Evolutionary conservation across 2,329 filamentous ascomycete species (phyloP).

Genomic region (Epichloe baconii): DNA sequence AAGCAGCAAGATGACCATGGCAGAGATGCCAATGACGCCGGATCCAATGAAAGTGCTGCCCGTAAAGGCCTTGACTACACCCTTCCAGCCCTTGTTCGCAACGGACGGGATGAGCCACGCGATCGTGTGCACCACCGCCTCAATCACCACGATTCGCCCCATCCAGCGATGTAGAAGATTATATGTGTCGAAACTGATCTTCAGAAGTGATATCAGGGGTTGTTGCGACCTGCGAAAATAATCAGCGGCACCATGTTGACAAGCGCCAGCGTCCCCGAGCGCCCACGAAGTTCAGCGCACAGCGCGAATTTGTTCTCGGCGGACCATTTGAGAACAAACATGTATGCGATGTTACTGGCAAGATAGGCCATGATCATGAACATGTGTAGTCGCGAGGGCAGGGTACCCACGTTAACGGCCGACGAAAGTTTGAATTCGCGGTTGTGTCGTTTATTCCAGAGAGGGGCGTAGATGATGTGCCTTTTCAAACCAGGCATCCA

Average conservation of each 20-base stretch:
- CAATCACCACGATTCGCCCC: slow-evolving; percentile 58
- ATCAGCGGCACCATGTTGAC: slow-evolving; percentile 89
- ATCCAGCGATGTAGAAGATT: slow-evolving; percentile 65
- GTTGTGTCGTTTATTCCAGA: slow-evolving; percentile 54
- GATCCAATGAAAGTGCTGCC: slow-evolving; percentile 52
- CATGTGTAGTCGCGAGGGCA: slow-evolving; percentile 51
- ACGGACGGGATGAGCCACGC: slow-evolving; percentile 65
- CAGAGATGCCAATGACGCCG: slow-evolving; percentile 46
- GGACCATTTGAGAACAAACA: slow-evolving; percentile 48
- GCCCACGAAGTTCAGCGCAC: slow-evolving; percentile 70
- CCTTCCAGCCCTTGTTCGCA: slow-evolving; percentile 48
- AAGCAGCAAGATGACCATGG: slow-evolving; percentile 53
- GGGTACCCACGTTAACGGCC: slow-evolving; percentile 46
- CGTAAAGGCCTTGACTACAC: slow-evolving; percentile 39
- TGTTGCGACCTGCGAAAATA: slow-evolving; percentile 83
- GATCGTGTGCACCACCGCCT: slow-evolving; percentile 54
- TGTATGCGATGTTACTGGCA: slow-evolving; percentile 48
- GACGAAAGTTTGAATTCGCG: slow-evolving; percentile 49
- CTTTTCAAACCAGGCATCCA: slow-evolving; percentile 52
- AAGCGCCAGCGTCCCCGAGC: slow-evolving; percentile 70
- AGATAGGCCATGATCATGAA: slow-evolving; percentile 45
- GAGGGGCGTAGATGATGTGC: slow-evolving; percentile 45
- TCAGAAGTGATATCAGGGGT: slow-evolving; percentile 68
- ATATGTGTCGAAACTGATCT: slow-evolving; percentile 92
- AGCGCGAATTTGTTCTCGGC: slow-evolving; percentile 47